Evolutionary conservation across 768 basidiomycete genomes (phyloP).

Genomic region (Agrocybe praecox): DNA sequence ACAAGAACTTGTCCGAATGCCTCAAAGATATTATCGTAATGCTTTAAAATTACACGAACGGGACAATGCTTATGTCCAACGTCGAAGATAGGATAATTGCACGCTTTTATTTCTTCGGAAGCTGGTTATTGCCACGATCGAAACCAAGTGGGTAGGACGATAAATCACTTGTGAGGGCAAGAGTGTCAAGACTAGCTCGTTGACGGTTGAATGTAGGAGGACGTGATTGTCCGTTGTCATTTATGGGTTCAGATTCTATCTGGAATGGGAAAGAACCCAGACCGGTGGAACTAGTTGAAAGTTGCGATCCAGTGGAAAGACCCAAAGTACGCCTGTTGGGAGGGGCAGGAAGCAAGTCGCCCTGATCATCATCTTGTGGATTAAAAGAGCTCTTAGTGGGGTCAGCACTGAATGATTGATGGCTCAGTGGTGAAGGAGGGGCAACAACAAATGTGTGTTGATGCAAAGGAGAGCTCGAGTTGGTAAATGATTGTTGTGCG

Average conservation of each 20-base stretch:
- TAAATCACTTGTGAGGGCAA: conserved; percentile 81
- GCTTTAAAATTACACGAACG: not conserved
- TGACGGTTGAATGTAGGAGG: conserved; percentile 42
- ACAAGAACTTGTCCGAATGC: not conserved
- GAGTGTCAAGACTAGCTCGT: conserved; percentile 83
- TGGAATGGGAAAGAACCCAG: conserved; percentile 87
- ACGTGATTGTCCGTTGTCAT: conserved; percentile 37
- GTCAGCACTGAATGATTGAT: conserved; percentile 42
- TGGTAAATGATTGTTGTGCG: conserved; percentile 54
- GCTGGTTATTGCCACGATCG: conserved; percentile 49
- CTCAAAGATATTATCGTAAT: not conserved
- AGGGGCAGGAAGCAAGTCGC: conserved; percentile 46
- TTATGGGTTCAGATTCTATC: conserved; percentile 61
- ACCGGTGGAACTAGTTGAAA: conserved; percentile 80
- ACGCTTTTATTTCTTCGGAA: conserved; percentile 19
- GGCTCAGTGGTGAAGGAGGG: conserved; percentile 58
- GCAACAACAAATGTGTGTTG: conserved; percentile 49
- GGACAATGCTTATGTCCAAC: not conserved
- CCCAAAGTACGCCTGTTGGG: conserved; percentile 66
- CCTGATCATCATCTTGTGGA: conserved; percentile 11
- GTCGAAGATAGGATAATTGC: not conserved
- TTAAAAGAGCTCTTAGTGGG: conserved; percentile 15
- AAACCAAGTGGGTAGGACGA: conserved; percentile 84
- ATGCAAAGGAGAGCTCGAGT: conserved; percentile 58
- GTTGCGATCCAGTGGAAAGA: conserved; percentile 74